These are phyloP conservation scores for Phaffia australis DNA, from an alignment of 768 basidiomycete species.

Conservation along the genomic window DNA sequence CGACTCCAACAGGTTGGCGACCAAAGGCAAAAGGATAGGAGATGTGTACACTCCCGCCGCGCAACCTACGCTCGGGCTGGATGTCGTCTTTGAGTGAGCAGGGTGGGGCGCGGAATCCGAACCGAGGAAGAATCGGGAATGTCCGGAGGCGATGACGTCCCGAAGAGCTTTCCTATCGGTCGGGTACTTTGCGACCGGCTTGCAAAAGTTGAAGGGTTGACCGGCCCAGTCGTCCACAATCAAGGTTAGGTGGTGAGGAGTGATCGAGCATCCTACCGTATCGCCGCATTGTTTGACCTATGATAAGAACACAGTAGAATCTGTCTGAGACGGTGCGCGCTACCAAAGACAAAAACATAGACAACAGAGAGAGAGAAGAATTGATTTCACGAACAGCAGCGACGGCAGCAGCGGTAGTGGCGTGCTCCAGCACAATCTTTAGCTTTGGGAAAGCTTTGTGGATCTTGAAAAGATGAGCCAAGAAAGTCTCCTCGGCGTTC, in stretches of 20 bases:
- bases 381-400: conserved; percentile 59
- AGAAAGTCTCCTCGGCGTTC: conserved; percentile 82
- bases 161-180: conserved; percentile 75
- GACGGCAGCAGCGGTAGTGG: conserved; percentile 82
- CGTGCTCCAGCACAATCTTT: conserved; percentile 93
- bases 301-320: not conserved
- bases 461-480: conserved; percentile 72
- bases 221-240: conserved; percentile 96
- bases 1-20: conserved; percentile 53
- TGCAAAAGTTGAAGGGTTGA: conserved; percentile 91
- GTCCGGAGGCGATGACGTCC: conserved; percentile 69
- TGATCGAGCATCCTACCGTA: conserved; percentile 92
- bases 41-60: conserved; percentile 96
- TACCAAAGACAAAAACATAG: not conserved
- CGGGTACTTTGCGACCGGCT: conserved; percentile 93
- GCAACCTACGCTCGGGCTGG: conserved; percentile 61
- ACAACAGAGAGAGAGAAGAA: conserved; percentile 27
- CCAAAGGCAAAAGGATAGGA: conserved; percentile 77
- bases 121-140: conserved; percentile 92
- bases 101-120: conserved; percentile 95
- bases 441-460: conserved; percentile 75
- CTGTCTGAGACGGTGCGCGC: not conserved
- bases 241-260: conserved; percentile 85
- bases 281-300: conserved; percentile 44
- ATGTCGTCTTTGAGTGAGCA: conserved; percentile 48